Base-by-base conservation (phyloP, 192 early-diverging fungal genomes). In the Polychytrium aggregatum region DNA sequence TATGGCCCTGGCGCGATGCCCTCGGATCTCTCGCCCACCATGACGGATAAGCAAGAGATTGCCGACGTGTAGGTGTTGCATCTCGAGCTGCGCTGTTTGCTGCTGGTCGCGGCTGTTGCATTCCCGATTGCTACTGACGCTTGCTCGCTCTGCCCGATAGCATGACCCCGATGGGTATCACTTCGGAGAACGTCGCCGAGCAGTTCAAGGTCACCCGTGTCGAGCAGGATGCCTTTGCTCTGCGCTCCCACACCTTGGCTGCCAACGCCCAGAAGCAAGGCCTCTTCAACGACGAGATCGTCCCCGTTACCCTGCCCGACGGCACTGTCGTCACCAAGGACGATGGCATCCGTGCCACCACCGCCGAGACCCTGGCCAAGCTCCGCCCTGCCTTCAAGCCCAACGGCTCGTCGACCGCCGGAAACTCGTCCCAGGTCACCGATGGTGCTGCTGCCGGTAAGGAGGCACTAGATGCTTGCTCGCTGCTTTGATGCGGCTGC, bases 381-480 rank as follows among this genome's bases (percentile, higher is more conserved):
- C 86, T 55, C 80, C 83, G 63, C 31, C 85, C 92, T 22, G 88
- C 86, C n/a, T 97, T 98, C 70, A 81, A 76, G 41, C 76, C 74
- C 39, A 67, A 83, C 25, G 92, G 91, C 45, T 63, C 71, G 50
- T 89, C 92, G 43, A 95, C 92, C 28, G 95, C 92, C 36, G 95
- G 90, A 46, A 95, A 89, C 60, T 82, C 91, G 36, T 98, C 95
- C 43, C 91, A 98, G 77, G 90, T 97, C 45, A 91, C 92, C 11
- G 95, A 98, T 63, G 92, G 92, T 57, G 95, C 92, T 24, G 95
- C 91, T 24, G 92, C 87, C 16, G 89, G n/a, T n/a, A n/a, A n/a
- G n/a, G n/a, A n/a, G n/a, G n/a, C n/a, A n/a, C n/a, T n/a, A n/a
- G n/a, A n/a, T n/a, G n/a, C n/a, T n/a, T n/a, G n/a, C n/a, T n/a